Base-by-base conservation (phyloP, 225 moss, liverwort and hornwort species). In the Sphagnum contortum region DNA sequence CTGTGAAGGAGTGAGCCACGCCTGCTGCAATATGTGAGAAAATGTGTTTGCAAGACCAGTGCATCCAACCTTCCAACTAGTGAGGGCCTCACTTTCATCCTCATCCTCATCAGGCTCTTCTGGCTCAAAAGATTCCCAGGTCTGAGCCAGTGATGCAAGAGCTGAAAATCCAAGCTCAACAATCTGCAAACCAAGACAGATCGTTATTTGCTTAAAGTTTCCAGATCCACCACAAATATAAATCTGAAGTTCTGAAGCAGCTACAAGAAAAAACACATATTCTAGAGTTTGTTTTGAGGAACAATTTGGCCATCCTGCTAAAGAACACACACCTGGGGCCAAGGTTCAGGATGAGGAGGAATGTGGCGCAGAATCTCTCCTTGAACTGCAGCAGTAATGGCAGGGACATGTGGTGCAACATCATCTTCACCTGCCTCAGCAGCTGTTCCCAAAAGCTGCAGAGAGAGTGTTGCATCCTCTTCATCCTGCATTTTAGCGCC, bases 361-460 rank as follows among this genome's bases (percentile, higher is more conserved):
- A 94, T 89, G 68, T 87, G 83, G 57, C 75, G 75, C 66, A 72
- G 76, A 64, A 94, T 89, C 68, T 94, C 89, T 70, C 70, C 87
- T 76, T 91, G 81, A 71, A 94, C 83, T 48, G 91, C 94, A 71
- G 80, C 91, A 13, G 81, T 84, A 64, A 94, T 91, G 65, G 87
- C 89, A 65, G 94, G 91, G 63, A 89, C 94, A 70, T 94, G 89
- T 61, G 89, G 85, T 57, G 89, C 91, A 12, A 94, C 89, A 71
- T 94, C 81, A 64, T 91, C 91, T 76, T 94, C 89, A 65, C 94
- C 94, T 64, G 83, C 91, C 77, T 94, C 94, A n/a, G 91, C 94
- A 72, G 85, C 82, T 77, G 87, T 94, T 8, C 91, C 85, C 64
- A 94, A 71, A 59, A 94, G 87, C 70, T 94, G 94, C 78, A 91